Conservation (phyloP, 73 alveolate genomes). For the Symbiodinium pilosum region DNA sequence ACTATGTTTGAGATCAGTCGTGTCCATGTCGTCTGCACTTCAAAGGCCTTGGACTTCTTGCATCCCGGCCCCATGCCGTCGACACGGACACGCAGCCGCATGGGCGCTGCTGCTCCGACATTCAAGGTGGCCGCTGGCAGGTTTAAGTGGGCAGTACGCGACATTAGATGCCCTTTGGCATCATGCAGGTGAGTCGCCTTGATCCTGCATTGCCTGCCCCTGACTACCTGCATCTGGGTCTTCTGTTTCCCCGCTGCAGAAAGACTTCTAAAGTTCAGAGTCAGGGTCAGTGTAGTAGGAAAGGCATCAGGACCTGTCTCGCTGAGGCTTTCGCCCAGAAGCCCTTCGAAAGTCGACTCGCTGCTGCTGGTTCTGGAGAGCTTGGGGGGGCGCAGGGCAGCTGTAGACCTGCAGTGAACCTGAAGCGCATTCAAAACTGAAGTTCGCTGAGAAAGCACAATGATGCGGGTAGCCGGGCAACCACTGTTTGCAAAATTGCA, state of each 20-base stretch:
- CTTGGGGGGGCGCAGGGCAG: too few species aligned
- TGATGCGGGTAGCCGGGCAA: too few species aligned
- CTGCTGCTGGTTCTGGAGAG: background rate
- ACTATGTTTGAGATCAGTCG: too few species aligned
- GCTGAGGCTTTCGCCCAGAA: background rate
- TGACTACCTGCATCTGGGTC: background rate
- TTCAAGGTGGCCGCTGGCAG: background rate
- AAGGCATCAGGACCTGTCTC: background rate
- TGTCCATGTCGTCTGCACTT: too few species aligned
- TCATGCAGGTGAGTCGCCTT: background rate
- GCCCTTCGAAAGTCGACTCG: background rate
- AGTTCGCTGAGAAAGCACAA: too few species aligned
- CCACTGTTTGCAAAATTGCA: too few species aligned
- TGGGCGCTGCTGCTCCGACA: background rate
- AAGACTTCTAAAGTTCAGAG: background rate
- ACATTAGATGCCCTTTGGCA: too few species aligned
- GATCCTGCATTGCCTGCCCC: background rate
- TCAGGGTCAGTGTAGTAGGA: background rate
- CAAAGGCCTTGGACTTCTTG: background rate
- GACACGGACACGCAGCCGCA: background rate
- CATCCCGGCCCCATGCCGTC: background rate
- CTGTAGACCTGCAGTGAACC: too few species aligned
- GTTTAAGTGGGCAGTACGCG: too few species aligned
- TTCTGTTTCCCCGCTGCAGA: background rate
- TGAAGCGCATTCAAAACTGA: too few species aligned